phyloP scores from a whole-genome alignment of 345 rosid genomes.

The Toxicodendron radicans region DNA sequence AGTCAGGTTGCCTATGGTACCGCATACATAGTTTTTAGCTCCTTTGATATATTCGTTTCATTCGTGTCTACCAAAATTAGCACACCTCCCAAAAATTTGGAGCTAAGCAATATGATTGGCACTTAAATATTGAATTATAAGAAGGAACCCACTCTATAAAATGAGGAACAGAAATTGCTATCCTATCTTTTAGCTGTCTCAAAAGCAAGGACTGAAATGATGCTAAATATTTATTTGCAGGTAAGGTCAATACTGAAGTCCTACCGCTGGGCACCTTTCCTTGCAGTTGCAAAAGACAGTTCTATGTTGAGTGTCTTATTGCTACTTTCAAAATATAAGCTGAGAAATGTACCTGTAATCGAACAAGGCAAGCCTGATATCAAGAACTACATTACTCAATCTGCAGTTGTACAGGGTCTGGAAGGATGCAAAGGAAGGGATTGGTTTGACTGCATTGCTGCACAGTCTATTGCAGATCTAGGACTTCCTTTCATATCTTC shows the following conservation, averaged over 20 bases:
- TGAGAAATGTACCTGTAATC: constrained; percentile 77
- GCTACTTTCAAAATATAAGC: constrained; percentile 77
- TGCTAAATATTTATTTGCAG: constrained; percentile 30
- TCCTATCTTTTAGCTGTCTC: not conserved
- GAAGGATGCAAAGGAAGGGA: constrained; percentile 85
- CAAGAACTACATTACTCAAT: constrained; percentile 82
- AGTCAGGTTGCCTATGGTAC: not conserved
- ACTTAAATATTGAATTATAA: too few relatives aligned
- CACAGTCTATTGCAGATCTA: constrained; percentile 61
- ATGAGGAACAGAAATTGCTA: not conserved
- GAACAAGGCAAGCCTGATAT: constrained; percentile 65
- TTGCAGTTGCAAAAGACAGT: constrained; percentile 69
- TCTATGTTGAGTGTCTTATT: constrained; percentile 82
- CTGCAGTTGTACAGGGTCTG: constrained; percentile 78
- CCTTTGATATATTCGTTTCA: not conserved
- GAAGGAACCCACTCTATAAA: not conserved
- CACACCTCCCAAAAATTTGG: not conserved
- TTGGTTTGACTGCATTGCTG: constrained; percentile 80
- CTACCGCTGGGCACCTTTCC: constrained; percentile 78
- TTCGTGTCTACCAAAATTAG: not conserved
- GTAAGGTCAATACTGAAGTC: constrained; percentile 72
- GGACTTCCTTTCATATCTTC: constrained; percentile 88
- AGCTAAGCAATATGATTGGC: not conserved
- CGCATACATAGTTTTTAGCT: not conserved
- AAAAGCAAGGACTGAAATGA: constrained; percentile 4